Evolutionary conservation across 179 eudicot species (phyloP).

Genomic region (Corrigiola litoralis): DNA sequence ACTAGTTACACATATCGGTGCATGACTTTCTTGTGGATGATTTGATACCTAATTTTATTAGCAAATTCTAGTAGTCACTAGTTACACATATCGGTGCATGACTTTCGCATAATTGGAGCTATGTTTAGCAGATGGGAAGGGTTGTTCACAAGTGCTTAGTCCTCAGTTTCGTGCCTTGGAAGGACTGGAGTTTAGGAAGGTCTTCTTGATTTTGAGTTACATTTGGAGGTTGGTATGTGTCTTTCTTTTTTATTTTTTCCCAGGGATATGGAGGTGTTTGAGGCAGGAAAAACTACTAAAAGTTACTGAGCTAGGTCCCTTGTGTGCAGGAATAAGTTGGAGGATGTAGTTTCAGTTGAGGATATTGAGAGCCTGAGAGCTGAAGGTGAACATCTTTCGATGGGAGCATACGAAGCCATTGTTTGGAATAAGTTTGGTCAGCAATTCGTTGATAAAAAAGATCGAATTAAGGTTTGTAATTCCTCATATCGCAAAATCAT

Average conservation of each 20-base stretch:
- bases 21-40: no score
- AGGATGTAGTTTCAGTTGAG: conserved; percentile 31
- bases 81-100: no score
- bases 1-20: no score
- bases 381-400: conserved; percentile 28
- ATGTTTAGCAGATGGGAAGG: neutral
- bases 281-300: neutral
- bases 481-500: neutral
- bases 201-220: conserved; percentile 55
- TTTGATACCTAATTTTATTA: no score
- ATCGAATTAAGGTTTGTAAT: conserved; percentile 39
- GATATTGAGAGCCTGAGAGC: conserved; percentile 23
- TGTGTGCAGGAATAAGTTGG: conserved; percentile 47
- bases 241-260: neutral
- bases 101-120: neutral
- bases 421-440: conserved; percentile 49
- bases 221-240: conserved; percentile 47
- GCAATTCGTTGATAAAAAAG: conserved; percentile 16
- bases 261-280: neutral
- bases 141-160: conserved; percentile 15
- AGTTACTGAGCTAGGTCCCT: neutral
- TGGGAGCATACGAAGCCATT: conserved; percentile 37
- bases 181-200: conserved; percentile 56
- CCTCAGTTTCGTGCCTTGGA: conserved; percentile 37
- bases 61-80: no score